phyloP scores from a whole-genome alignment of 2,329 filamentous ascomycete genomes.

The Verticillium alfalfae region DNA sequence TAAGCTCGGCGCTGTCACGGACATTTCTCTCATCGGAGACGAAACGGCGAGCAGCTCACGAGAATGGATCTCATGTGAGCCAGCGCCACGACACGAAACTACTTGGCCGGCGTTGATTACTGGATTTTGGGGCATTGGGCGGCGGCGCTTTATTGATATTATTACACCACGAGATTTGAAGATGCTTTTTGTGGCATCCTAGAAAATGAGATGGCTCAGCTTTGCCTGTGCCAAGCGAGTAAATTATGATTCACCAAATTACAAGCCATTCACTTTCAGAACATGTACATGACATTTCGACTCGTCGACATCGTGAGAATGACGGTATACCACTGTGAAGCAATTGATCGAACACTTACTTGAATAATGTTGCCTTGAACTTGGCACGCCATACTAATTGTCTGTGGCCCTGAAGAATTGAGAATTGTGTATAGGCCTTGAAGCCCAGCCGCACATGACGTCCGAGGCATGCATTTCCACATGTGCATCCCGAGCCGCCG shows the following conservation, averaged over 20 bases:
- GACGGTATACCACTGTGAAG: too few species aligned
- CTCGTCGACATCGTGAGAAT: background rate
- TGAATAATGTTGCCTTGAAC: too few species aligned
- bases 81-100: background rate
- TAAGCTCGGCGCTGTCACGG: slow-evolving; percentile 26
- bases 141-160: background rate
- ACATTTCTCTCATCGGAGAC: background rate
- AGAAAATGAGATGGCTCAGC: background rate
- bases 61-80: background rate
- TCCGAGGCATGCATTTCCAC: too few species aligned
- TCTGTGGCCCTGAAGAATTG: too few species aligned
- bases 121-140: background rate
- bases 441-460: too few species aligned
- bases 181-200: background rate
- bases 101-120: background rate
- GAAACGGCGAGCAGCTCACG: background rate
- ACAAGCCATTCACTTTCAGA: background rate
- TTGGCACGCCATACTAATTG: too few species aligned
- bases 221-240: background rate
- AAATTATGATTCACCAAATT: background rate
- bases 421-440: too few species aligned
- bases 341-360: too few species aligned
- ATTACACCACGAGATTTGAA: background rate
- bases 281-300: background rate
- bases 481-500: too few species aligned